A percentile compares a stretch with the other conserved stretches of the same genome.
Evolutionary conservation across 495 filamentous ascomycete genomes (phyloP).

Genomic region (Cercophora samala): DNA sequence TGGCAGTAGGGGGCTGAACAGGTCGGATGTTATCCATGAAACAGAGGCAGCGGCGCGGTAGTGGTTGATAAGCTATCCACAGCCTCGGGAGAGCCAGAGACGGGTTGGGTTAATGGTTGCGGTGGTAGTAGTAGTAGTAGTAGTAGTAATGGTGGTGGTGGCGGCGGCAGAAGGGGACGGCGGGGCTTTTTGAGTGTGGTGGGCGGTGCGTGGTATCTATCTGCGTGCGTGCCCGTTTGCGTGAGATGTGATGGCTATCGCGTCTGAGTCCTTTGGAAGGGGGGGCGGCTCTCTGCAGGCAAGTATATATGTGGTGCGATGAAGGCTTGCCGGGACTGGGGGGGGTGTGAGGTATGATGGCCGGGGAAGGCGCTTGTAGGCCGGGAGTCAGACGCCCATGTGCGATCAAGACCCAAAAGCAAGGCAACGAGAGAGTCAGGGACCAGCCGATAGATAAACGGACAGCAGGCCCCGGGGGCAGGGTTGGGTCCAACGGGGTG

Average conservation of each 20-base stretch:
- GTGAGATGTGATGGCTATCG: constrained; percentile 24
- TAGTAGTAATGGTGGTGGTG: background rate
- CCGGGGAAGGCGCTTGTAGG: constrained; percentile 14
- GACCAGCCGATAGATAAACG: constrained; percentile 33
- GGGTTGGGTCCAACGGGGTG: constrained; percentile 20
- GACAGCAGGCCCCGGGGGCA: constrained; percentile 14
- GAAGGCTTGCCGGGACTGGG: background rate
- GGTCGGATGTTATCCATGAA: constrained; percentile 29
- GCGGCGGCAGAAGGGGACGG: constrained; percentile 15
- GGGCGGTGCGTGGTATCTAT: background rate
- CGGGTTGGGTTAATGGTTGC: background rate
- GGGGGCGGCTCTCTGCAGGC: constrained; percentile 29
- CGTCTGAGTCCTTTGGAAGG: constrained; percentile 12
- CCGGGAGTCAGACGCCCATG: constrained; percentile 28
- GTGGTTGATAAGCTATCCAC: constrained; percentile 15
- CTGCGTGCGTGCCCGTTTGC: constrained; percentile 12
- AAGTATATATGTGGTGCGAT: constrained; percentile 24
- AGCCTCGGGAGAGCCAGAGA: constrained; percentile 16
- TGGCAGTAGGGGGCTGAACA: constrained; percentile 24
- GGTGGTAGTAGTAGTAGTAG: background rate
- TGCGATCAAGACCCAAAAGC: constrained; percentile 19
- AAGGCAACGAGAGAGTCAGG: constrained; percentile 26
- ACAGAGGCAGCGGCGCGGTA: constrained; percentile 10
- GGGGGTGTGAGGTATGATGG: constrained; percentile 10
- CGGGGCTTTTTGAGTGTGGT: constrained; percentile 5